Evolutionary conservation across 2,329 filamentous ascomycete genomes (phyloP), one percentile per base, ranked within the genome.

Genomic region (Massarina eburnea): DNA sequence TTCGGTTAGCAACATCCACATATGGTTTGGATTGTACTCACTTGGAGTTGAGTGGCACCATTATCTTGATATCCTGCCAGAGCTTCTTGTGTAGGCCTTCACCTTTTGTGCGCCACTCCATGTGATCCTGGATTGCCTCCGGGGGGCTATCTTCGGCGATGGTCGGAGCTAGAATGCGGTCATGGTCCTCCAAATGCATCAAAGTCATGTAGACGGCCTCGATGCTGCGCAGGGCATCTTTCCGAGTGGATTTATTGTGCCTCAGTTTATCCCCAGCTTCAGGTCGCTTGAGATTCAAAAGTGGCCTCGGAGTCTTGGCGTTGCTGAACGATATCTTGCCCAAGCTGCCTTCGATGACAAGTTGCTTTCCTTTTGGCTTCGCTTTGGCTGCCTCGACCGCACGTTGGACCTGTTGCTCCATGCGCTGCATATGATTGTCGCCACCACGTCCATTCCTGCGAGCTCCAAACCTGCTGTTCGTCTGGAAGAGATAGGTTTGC

Each of bases 251-350:
- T 48, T 76, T 75, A 22, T 72, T 69, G 36, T 69, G 58, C n/a
- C 73, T 73, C 1, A 53, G 52, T 46, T 72, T 65, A 35, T 83
- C 81, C 32, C 76, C 76, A 54, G 78, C 84, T 40, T 96, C 91
- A 17, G 83, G 79, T 24, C 91, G 88, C 77, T 96, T 97, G 75
- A 99, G 91, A 68, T 95, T 99, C 39, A 99, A 83, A 46, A 97
- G 77, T 14, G 92, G 91, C 71, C 95, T 94, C 0, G 94, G 94
- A 0, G 94, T 96, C 77, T 97, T 99, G 38, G 94, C 90, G 63
- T 99, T 99, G 77, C 92, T 96, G 75, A 97, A 99, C 0, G 92
- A 95, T 46, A 99, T 99, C 76, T 97, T 99, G 55, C 94, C 94
- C 39, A 99, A 75, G 64, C 91, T 96, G 20, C 94, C 94, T 66